phyloP scores from a whole-genome alignment of 2,329 filamentous ascomycete species.

The Penicillium sp. region DNA sequence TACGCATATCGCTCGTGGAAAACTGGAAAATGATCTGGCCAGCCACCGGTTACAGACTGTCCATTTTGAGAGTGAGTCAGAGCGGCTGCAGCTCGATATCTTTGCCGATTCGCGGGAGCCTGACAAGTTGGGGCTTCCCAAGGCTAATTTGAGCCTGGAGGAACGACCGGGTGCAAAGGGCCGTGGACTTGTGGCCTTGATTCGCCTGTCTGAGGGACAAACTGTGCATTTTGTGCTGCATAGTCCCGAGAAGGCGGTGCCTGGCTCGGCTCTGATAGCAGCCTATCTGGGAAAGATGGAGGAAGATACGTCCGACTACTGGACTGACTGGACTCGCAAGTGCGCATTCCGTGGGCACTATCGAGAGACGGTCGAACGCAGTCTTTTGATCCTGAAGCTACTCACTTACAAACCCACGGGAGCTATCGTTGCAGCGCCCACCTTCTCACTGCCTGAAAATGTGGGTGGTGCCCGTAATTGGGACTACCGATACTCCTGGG shows the following conservation, averaged over 20 bases:
- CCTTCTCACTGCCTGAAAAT: slow-evolving; percentile 77
- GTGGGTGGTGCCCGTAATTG: slow-evolving; percentile 68
- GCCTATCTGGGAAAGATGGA: slow-evolving; percentile 67
- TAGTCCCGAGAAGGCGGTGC: slow-evolving; percentile 64
- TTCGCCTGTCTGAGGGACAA: slow-evolving; percentile 69
- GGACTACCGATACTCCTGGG: slow-evolving; percentile 69
- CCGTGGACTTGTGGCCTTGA: slow-evolving; percentile 66
- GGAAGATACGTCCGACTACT: slow-evolving; percentile 72
- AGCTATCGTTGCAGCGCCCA: slow-evolving; percentile 76
- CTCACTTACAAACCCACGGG: slow-evolving; percentile 80
- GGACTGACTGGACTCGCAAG: slow-evolving; percentile 75
- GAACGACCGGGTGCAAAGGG: slow-evolving; percentile 61
- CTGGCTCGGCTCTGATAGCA: slow-evolving; percentile 64
- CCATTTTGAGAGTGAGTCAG: slow-evolving; percentile 64
- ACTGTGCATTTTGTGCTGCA: slow-evolving; percentile 72
- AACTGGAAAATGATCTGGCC: slow-evolving; percentile 45
- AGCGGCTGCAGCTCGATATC: slow-evolving; percentile 71
- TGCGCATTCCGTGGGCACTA: slow-evolving; percentile 75
- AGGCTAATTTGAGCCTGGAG: slow-evolving; percentile 62
- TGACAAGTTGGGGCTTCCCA: slow-evolving; percentile 53
- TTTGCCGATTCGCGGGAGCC: slow-evolving; percentile 67
- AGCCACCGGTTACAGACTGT: slow-evolving; percentile 62
- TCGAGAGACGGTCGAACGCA: slow-evolving; percentile 73
- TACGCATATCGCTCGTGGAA: slow-evolving; percentile 54
- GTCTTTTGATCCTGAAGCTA: slow-evolving; percentile 76